Base-by-base conservation (phyloP, 2,329 filamentous ascomycete species). In the Alternaria sp. region DNA sequence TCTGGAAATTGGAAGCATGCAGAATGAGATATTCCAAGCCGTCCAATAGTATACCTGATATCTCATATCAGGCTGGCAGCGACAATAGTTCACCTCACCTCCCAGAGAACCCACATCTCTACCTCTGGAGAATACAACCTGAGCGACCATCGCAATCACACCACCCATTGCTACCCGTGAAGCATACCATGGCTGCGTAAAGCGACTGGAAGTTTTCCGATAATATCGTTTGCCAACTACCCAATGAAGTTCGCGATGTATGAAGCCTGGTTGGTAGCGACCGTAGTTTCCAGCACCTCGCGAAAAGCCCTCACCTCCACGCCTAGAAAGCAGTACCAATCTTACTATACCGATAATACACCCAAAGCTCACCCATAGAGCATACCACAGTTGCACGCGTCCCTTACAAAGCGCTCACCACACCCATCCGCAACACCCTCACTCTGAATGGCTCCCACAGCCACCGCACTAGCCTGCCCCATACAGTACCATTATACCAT, bases 141-240 rank as follows among this genome's bases (percentile, higher is more conserved):
- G 15, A 1, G 36, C 9, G 36, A 10, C n/a, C 36, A 40, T 10
- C 15, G 36, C 15, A 40, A 40, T 6, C 36, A 10, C 1, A 3
- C n/a, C 4, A 2, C 9, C n/a, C 15, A 11, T 0, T 10, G 5
- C 15, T 6, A 10, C 9, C 5, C 36, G 36, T 11, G 36, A 0
- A 10, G 36, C 36, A 40, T 40, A 40, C 36, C 8, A 11, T 40
- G n/a, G 36, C 5, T 40, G 15, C 9, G 36, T 2, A 6, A 6
- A 17, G 9, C 4, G 9, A 6, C 15, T 11, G 36, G 36, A 17
- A 17, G 32, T 9, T 9, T 5, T n/a, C 2, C 4, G 8, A 36
- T n/a, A n/a, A 9, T 1, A n/a, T 5, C 15, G 15, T 9, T 40
- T 40, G 36, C 36, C 36, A 11, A 3, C n/a, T 17, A 40, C n/a